These are phyloP conservation scores for Trichosanthes truncata DNA, from an alignment of 306 rosid genomes.

Conservation along the genomic window DNA sequence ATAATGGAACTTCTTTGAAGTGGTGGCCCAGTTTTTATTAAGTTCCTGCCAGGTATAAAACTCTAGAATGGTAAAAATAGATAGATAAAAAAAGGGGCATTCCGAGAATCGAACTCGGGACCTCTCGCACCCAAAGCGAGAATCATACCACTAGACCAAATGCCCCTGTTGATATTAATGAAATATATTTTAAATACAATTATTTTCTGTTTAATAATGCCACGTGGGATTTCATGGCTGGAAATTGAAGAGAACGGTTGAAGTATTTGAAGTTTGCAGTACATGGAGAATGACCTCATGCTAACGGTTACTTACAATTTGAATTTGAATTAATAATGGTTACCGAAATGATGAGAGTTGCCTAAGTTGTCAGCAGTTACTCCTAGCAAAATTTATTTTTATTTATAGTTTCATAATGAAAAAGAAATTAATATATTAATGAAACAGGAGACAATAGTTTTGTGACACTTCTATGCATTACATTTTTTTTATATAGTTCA, in stretches of 20 bases:
- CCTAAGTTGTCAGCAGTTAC: neutral
- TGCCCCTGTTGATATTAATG: neutral
- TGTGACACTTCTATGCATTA: neutral
- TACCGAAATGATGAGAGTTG: neutral
- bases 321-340: neutral
- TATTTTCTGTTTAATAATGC: too few relatives aligned
- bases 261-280: neutral
- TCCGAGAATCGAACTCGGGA: constrained; percentile 54
- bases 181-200: too few relatives aligned
- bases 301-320: neutral
- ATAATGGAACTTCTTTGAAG: neutral
- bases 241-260: neutral
- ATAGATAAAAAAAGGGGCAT: constrained; percentile 19
- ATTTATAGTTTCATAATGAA: neutral
- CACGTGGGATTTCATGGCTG: neutral
- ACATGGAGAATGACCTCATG: neutral
- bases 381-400: neutral
- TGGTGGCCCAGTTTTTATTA: neutral
- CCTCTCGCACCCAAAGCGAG: constrained; percentile 52
- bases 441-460: neutral
- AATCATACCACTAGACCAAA: constrained; percentile 28
- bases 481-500: neutral
- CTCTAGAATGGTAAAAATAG: neutral
- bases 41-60: neutral
- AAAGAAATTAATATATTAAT: neutral